These are phyloP conservation scores for Didymella exigua DNA, from an alignment of 2,329 filamentous ascomycete genomes.

Conservation along the genomic window DNA sequence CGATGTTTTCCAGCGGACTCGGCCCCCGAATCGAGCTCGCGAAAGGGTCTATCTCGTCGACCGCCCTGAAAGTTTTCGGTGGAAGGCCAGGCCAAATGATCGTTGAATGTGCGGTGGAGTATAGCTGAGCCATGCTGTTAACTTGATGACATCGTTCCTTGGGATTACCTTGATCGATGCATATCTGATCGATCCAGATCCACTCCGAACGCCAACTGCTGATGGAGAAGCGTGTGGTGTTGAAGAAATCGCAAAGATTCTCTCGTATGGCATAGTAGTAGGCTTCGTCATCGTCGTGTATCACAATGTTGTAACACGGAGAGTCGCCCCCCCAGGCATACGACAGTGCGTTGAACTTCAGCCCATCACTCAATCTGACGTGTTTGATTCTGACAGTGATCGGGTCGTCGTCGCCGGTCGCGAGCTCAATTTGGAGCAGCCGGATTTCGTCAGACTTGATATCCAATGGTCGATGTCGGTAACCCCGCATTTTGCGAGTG, in stretches of 20 bases:
- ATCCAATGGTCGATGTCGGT: not conserved
- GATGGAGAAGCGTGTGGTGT: not conserved
- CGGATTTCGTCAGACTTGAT: not conserved
- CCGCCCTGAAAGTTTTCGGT: too few relatives aligned
- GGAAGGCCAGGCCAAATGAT: not conserved
- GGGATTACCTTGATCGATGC: not conserved
- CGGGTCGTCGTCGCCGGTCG: too few relatives aligned
- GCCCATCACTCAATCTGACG: not conserved
- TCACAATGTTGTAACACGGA: not conserved
- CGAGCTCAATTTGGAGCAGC: not conserved
- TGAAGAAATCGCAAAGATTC: not conserved
- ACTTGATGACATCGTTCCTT: not conserved
- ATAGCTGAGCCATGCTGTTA: not conserved
- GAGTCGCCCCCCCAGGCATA: not conserved
- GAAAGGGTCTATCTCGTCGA: too few relatives aligned
- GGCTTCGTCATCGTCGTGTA: not conserved
- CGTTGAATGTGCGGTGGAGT: not conserved
- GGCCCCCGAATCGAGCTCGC: too few relatives aligned
- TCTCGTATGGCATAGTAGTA: not conserved
- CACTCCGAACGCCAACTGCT: not conserved
- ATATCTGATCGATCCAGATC: slow-evolving; percentile 1
- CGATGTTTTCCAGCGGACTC: too few relatives aligned
- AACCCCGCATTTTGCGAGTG: too few relatives aligned
- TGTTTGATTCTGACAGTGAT: too few relatives aligned
- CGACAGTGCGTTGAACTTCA: not conserved